Evolutionary conservation across 2,329 filamentous ascomycete genomes (phyloP), one percentile per base, ranked within the genome.

Genomic region (Cladosporium cucumerinum): DNA sequence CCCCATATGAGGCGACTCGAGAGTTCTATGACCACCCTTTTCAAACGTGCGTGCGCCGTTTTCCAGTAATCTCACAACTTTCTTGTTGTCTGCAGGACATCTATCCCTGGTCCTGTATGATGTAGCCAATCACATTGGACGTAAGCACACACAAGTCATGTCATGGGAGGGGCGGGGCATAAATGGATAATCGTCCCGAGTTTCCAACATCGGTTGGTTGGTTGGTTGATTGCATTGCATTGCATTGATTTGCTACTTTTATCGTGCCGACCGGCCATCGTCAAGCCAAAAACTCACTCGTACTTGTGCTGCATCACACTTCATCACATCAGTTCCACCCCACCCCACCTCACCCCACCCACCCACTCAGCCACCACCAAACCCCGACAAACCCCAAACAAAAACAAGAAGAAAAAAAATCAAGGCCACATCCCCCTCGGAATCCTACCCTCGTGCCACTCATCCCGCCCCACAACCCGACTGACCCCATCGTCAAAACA

Each of bases 351-450:
- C n/a, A n/a, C n/a, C n/a, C n/a, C 46, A 23, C 6, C 43, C 39
- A 48, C 8, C 46, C 46, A 14, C 46, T 30, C 7, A 2, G 28
- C 28, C n/a, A n/a, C 28, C 28, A 30, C 28, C 28, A 30, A 28
- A 30, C 28, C 7, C n/a, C 11, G n/a, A 48, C 49, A 18, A 25
- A 1, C 16, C 26, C 26, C 51, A 34, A 23, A 7, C 3, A 25
- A 23, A 36, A 57, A 26, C 2, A 36, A 32, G n/a, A n/a, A n/a
- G n/a, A n/a, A n/a, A n/a, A n/a, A n/a, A 14, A 12, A 10, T 70
- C 62, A 73, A 25, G 72, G 71, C 72, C 71, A 73, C 71, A 72
- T 72, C 0, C 71, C 71, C 30, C 72, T 63, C 12, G 70, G 70
- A 34, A 73, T 71, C 61, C 69, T 65, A 54, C 49, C 36, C 65